Evolutionary conservation across 164 flowering plant genomes (phyloP).

Genomic region (Aristolochia californica): DNA sequence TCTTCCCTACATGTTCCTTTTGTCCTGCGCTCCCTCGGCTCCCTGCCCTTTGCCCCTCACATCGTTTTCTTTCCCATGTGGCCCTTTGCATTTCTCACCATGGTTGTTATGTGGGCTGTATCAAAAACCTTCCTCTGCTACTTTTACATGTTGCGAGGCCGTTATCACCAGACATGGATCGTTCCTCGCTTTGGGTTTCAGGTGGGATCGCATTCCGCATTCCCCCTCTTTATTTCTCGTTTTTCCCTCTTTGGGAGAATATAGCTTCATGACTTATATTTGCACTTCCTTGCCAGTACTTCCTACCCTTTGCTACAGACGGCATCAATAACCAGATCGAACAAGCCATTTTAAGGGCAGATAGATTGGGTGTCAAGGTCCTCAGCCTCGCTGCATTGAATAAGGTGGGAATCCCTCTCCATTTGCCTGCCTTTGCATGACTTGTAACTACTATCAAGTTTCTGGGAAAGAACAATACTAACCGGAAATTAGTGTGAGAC

Average conservation of each 20-base stretch:
- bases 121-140: slow-evolving; percentile 50
- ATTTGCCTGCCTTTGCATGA: neutral
- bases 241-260: neutral
- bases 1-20: slow-evolving; percentile 64
- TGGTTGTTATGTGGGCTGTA: slow-evolving; percentile 61
- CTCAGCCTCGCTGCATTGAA: slow-evolving; percentile 91
- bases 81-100: slow-evolving; percentile 34
- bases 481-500: too few species aligned
- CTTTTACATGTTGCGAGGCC: slow-evolving; percentile 50
- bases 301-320: slow-evolving; percentile 66
- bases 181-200: slow-evolving; percentile 89
- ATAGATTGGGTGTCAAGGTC: slow-evolving; percentile 71
- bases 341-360: slow-evolving; percentile 74
- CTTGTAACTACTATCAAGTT: too few species aligned
- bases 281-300: too few species aligned
- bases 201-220: slow-evolving; percentile 39
- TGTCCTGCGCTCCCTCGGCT: slow-evolving; percentile 36
- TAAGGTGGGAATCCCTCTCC: slow-evolving; percentile 38
- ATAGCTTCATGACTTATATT: too few species aligned
- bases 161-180: slow-evolving; percentile 62
- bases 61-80: slow-evolving; percentile 45
- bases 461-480: too few species aligned
- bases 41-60: slow-evolving; percentile 38
- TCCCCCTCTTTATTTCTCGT: neutral
- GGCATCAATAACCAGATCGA: slow-evolving; percentile 85